Base-by-base conservation (phyloP, 208 protist species). In the Acanthamoeba lenticulata region DNA sequence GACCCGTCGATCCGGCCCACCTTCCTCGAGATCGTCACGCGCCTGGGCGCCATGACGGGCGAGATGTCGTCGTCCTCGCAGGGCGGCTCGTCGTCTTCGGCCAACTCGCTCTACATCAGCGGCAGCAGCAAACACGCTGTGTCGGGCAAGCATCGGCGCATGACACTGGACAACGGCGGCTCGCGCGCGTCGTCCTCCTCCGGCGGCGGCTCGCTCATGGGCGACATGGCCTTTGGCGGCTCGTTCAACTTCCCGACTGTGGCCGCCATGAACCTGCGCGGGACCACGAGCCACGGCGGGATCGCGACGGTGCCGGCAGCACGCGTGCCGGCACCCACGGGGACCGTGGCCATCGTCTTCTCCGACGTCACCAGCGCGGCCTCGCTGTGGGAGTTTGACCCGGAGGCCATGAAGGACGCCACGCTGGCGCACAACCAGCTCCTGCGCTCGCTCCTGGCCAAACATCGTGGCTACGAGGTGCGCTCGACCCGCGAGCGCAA, bases 381-480 rank as follows among this genome's bases (percentile, higher is more conserved):
- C 3, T 69, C 88, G 21, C 57, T 93, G 27, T 93, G 88, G 88
- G 88, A 93, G 32, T 34, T 40, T 5, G 5, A 93, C 38, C 27
- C 88, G 4, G 52, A 81, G 60, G 88, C 88, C 34, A 93, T 93
- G 88, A 47, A 55, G 17, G 88, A 74, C n/a, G 88, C 88, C 57
- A 93, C 88, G 2, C 52, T 93, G 36, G 27, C 32, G 4, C 88
- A 93, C 88, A 93, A 93, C 60, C 42, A 65, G 45, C 47, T 65
- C 47, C 55, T 90, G 29, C 45, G 83, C 17, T 60, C n/a, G 3
- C 83, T 90, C n/a, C 40, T 90, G 32, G 38, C 34, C 34, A 55
- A 90, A 21, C 49, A 90, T 34, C 57, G 45, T 34, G 90, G 90
- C 34, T 94, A 94, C 69, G 65, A 94, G 69, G 90, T 94, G n/a